A percentile compares a stretch with the other conserved stretches of the same genome.
Conservation (phyloP, 2,329 filamentous ascomycete species). For the Aspergillus carbonarius region DNA sequence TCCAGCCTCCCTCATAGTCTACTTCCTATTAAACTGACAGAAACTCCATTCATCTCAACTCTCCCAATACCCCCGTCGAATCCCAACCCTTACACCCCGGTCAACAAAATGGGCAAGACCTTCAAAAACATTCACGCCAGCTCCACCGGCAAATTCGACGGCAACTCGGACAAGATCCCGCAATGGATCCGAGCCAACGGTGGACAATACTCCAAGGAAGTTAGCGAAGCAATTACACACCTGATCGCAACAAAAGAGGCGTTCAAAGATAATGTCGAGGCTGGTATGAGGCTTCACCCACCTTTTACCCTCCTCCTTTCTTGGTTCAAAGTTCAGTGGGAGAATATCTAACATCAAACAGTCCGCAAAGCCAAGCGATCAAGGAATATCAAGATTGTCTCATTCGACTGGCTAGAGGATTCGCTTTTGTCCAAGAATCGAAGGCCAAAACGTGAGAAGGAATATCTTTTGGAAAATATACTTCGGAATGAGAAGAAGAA, state of each 20-base stretch:
- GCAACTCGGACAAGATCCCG: slow-evolving; percentile 57
- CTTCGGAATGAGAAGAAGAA: slow-evolving; percentile 27
- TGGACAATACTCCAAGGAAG: slow-evolving; percentile 55
- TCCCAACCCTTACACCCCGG: background rate
- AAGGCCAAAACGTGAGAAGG: slow-evolving; percentile 34
- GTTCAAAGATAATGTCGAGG: slow-evolving; percentile 52
- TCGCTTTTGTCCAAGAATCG: slow-evolving; percentile 36
- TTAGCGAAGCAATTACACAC: slow-evolving; percentile 66
- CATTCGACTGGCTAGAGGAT: slow-evolving; percentile 50
- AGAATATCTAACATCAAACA: slow-evolving; percentile 26
- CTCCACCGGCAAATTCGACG: slow-evolving; percentile 58
- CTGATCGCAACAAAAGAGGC: slow-evolving; percentile 65
- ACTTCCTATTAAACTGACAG: too few species aligned
- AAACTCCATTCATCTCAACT: background rate
- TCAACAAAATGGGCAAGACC: slow-evolving; percentile 36
- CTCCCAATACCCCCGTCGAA: background rate
- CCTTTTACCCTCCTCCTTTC: background rate
- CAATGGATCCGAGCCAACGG: slow-evolving; percentile 65
- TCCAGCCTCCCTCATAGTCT: too few species aligned
- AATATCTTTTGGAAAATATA: slow-evolving; percentile 42
- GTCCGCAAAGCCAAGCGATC: slow-evolving; percentile 42
- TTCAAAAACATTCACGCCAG: slow-evolving; percentile 59
- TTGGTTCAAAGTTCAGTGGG: background rate
- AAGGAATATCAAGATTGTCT: slow-evolving; percentile 45
- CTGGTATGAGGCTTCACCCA: slow-evolving; percentile 31